These are phyloP conservation scores for Alternaria brassicicola DNA, from an alignment of 2,329 filamentous ascomycete species.

Conservation along the genomic window DNA sequence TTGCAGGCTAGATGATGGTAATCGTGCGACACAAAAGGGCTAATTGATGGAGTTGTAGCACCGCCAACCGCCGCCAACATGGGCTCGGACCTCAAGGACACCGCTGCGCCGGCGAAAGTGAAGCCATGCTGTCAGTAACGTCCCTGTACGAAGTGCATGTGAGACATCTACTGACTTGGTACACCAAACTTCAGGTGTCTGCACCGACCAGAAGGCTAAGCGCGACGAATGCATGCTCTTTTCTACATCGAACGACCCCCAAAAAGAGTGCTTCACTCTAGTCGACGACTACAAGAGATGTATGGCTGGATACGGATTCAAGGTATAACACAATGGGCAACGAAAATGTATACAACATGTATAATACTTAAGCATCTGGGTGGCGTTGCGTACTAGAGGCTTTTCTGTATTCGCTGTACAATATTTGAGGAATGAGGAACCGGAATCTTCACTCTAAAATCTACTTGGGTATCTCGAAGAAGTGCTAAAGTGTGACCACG, in stretches of 20 bases:
- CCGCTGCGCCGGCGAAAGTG: constrained; percentile 50
- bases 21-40: constrained; percentile 2
- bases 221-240: constrained; percentile 99
- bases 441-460: constrained; percentile 39
- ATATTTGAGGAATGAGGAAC: constrained; percentile 20
- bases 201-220: constrained; percentile 89
- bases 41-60: constrained; percentile 25
- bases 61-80: constrained; percentile 51
- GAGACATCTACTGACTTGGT: background rate
- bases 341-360: constrained; percentile 39
- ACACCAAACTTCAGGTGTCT: constrained; percentile 61
- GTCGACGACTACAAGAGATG: constrained; percentile 87
- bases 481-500: constrained; percentile 10
- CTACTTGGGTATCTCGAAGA: constrained; percentile 27
- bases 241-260: constrained; percentile 80
- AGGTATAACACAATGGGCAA: constrained; percentile 49
- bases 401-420: constrained; percentile 30
- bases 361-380: constrained; percentile 39
- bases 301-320: constrained; percentile 93
- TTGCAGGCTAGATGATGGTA: constrained; percentile 10
- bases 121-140: constrained; percentile 44
- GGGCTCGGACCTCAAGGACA: constrained; percentile 53
- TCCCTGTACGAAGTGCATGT: background rate
- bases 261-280: constrained; percentile 79
- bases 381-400: constrained; percentile 38